A percentile compares a stretch with the other conserved stretches of the same genome.
These are phyloP conservation scores for Tremellales sp. DNA, from an alignment of 1,284 basidiomycete genomes.

Conservation along the genomic window DNA sequence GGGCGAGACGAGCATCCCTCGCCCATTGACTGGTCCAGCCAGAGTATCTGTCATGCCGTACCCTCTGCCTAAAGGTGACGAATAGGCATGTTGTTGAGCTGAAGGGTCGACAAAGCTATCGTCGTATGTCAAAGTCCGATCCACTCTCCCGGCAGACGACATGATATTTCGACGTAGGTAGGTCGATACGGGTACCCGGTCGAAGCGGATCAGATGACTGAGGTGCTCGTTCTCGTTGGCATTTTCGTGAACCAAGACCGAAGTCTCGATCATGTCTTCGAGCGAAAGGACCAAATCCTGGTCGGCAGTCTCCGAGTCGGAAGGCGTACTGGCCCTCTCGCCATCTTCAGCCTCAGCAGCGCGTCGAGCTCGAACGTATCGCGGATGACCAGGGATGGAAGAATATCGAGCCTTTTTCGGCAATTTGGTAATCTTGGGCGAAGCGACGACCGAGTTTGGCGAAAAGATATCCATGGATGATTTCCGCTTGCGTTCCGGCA, in stretches of 20 bases:
- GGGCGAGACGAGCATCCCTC: not conserved
- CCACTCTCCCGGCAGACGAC: slow-evolving; percentile 1
- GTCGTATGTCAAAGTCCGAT: not conserved
- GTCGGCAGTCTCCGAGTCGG: slow-evolving; percentile 18
- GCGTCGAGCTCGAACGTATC: slow-evolving; percentile 35
- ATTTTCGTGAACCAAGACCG: slow-evolving; percentile 24
- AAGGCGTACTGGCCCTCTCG: slow-evolving; percentile 29
- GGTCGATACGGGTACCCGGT: slow-evolving; percentile 39
- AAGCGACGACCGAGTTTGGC: slow-evolving; percentile 8
- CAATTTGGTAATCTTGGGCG: slow-evolving; percentile 1
- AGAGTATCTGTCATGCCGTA: slow-evolving; percentile 2
- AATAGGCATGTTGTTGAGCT: not conserved
- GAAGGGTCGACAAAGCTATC: not conserved
- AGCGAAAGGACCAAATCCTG: slow-evolving; percentile 23
- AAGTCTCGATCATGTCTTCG: slow-evolving; percentile 43
- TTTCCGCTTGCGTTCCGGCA: slow-evolving; percentile 21
- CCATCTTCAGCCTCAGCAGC: slow-evolving; percentile 25
- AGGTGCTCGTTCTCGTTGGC: slow-evolving; percentile 15
- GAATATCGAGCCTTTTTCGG: slow-evolving; percentile 39
- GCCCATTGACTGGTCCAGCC: not conserved
- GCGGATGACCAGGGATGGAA: slow-evolving; percentile 45
- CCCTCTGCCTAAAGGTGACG: not conserved
- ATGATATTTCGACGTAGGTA: slow-evolving; percentile 38
- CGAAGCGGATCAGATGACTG: slow-evolving; percentile 40
- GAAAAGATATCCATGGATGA: slow-evolving; percentile 29